Percentiles rank a stretch among this genome's conserved stretches.
These are phyloP conservation scores for Endotrypanum monterogeii DNA, from an alignment of 208 protist genomes.

Conservation along the genomic window DNA sequence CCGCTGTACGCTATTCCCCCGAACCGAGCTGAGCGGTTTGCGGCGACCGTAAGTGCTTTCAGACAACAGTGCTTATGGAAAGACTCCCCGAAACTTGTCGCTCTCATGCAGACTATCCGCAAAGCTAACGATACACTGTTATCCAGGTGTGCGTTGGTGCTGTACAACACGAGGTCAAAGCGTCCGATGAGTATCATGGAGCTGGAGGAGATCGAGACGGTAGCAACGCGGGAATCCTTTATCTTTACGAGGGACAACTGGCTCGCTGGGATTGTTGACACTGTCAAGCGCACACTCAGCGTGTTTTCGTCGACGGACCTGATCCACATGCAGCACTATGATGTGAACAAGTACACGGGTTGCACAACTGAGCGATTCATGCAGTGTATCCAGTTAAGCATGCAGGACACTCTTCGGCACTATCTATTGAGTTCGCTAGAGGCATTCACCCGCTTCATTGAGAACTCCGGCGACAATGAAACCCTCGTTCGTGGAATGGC, in stretches of 20 bases:
- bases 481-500: conserved; percentile 56
- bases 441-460: conserved; percentile 85
- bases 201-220: conserved; percentile 90
- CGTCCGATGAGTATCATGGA: conserved; percentile 75
- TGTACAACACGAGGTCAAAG: conserved; percentile 40
- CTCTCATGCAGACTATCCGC: conserved; percentile 69
- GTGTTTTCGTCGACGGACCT: conserved; percentile 29
- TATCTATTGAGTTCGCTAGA: conserved; percentile 67
- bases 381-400: conserved; percentile 89
- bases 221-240: conserved; percentile 65
- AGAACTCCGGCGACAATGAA: conserved; percentile 65
- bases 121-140: conserved; percentile 78
- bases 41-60: conserved; percentile 52
- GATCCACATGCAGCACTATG: conserved; percentile 84
- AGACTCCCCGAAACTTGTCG: conserved; percentile 40
- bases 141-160: conserved; percentile 71
- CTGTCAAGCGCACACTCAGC: conserved; percentile 49
- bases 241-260: conserved; percentile 80
- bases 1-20: conserved; percentile 59
- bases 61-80: conserved; percentile 60
- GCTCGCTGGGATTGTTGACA: conserved; percentile 55
- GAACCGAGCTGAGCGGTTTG: conserved; percentile 44
- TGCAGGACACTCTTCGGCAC: conserved; percentile 91
- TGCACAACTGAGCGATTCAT: conserved; percentile 94
- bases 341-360: conserved; percentile 89